Evolutionary conservation across 306 rosid species (phyloP).

Genomic region (Albizia julibrissin): DNA sequence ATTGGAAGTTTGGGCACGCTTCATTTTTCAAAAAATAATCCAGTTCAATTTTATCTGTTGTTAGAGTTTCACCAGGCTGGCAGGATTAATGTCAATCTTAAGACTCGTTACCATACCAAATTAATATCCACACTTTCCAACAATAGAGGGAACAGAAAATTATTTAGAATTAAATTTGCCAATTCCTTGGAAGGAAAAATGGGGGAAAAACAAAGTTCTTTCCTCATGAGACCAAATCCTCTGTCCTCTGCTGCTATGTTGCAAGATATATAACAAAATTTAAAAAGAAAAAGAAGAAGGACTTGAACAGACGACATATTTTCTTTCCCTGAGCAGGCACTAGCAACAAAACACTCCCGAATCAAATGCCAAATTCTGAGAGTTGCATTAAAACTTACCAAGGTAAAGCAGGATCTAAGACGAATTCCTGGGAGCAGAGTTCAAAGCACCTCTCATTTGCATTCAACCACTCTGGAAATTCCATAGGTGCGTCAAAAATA

Average conservation of each 20-base stretch:
- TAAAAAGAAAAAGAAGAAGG: too few species aligned
- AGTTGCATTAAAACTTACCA: slow-evolving; percentile 55
- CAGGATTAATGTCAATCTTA: background rate
- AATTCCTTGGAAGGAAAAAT: background rate
- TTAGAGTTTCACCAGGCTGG: background rate
- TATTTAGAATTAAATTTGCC: background rate
- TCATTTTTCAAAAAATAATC: background rate
- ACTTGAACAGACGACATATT: slow-evolving; percentile 16
- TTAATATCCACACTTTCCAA: background rate
- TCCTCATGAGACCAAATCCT: background rate
- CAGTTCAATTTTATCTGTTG: background rate
- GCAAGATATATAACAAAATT: too few species aligned
- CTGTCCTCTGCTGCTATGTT: too few species aligned
- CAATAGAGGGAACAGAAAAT: background rate
- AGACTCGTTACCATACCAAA: background rate
- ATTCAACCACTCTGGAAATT: slow-evolving; percentile 82
- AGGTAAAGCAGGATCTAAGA: slow-evolving; percentile 67
- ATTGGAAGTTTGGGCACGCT: background rate
- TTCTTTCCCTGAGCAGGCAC: slow-evolving; percentile 20
- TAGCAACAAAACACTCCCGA: slow-evolving; percentile 15
- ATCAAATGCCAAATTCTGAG: slow-evolving; percentile 9
- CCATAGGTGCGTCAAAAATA: slow-evolving; percentile 56
- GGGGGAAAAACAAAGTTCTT: background rate
- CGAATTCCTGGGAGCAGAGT: slow-evolving; percentile 49
- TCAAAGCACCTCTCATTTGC: slow-evolving; percentile 62